phyloP scores from a whole-genome alignment of 2,329 filamentous ascomycete species.

The Colletotrichum paranaense region DNA sequence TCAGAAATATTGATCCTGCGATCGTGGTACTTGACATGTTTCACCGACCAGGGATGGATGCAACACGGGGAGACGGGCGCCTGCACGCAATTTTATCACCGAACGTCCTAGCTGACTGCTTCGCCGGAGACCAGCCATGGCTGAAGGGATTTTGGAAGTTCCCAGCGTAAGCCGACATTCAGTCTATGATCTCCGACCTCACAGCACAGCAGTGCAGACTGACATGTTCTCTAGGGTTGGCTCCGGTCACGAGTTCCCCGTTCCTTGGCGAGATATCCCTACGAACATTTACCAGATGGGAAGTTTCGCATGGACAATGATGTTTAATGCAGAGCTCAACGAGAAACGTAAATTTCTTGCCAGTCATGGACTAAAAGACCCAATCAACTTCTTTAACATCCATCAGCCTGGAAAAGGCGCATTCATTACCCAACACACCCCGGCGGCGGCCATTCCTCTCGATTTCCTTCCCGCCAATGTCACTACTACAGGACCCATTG shows the following conservation, averaged over 20 bases:
- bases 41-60: conserved; percentile 42
- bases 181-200: background rate
- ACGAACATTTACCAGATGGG: conserved; percentile 48
- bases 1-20: conserved; percentile 45
- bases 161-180: conserved; percentile 47
- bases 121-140: conserved; percentile 51
- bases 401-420: conserved; percentile 37
- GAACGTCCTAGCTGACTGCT: conserved; percentile 54
- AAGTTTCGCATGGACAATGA: conserved; percentile 36
- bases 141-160: conserved; percentile 51
- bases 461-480: conserved; percentile 38
- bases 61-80: conserved; percentile 37
- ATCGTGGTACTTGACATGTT: conserved; percentile 46
- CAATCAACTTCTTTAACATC: conserved; percentile 37
- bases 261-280: conserved; percentile 54
- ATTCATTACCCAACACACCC: conserved; percentile 41
- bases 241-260: conserved; percentile 56
- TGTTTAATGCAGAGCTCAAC: background rate
- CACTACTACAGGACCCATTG: conserved; percentile 39
- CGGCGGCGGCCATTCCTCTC: conserved; percentile 41
- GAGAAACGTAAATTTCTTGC: background rate
- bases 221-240: conserved; percentile 45
- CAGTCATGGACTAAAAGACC: conserved; percentile 39
- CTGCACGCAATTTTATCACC: conserved; percentile 54
- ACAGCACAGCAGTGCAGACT: background rate